phyloP scores from a whole-genome alignment of 2,329 filamentous ascomycete genomes.

The Tolypocladium guangdongense region DNA sequence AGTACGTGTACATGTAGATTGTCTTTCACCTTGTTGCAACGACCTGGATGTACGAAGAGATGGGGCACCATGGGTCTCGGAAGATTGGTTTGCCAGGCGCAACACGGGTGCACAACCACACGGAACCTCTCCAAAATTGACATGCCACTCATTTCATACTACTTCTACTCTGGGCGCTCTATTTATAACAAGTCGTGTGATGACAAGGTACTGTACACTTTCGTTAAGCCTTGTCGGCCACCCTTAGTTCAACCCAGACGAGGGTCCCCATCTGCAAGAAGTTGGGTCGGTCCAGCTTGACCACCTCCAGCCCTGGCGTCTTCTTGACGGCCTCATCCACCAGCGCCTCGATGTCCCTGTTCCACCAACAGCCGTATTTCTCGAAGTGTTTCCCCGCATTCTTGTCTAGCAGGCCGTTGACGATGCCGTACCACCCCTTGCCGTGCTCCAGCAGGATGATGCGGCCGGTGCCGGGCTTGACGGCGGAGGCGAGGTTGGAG shows the following conservation, averaged over 20 bases:
- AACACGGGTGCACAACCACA: conserved; percentile 4
- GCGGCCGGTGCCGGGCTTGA: conserved; percentile 44
- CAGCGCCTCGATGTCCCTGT: conserved; percentile 47
- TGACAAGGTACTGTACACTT: not conserved
- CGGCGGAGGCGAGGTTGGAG: conserved; percentile 36
- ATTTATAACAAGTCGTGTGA: not conserved
- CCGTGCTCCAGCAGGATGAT: conserved; percentile 55
- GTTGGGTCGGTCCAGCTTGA: conserved; percentile 40
- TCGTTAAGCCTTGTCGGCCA: conserved; percentile 14
- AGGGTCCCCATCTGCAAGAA: conserved; percentile 46
- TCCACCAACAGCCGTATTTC: conserved; percentile 59
- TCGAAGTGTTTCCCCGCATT: conserved; percentile 44
- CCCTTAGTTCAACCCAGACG: conserved; percentile 45
- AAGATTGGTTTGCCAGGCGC: not conserved
- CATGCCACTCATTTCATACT: conserved; percentile 7
- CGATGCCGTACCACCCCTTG: conserved; percentile 39
- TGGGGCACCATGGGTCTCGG: not conserved
- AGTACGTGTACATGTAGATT: conserved; percentile 21
- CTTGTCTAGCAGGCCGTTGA: conserved; percentile 46
- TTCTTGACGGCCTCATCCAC: conserved; percentile 35
- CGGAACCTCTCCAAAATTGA: conserved; percentile 1
- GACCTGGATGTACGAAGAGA: conserved; percentile 10
- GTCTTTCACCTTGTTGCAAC: conserved; percentile 10
- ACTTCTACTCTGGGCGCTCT: too few species aligned
- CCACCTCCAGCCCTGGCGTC: conserved; percentile 45